Conservation (phyloP, 495 filamentous ascomycete species). For the Aspergillus affinis region DNA sequence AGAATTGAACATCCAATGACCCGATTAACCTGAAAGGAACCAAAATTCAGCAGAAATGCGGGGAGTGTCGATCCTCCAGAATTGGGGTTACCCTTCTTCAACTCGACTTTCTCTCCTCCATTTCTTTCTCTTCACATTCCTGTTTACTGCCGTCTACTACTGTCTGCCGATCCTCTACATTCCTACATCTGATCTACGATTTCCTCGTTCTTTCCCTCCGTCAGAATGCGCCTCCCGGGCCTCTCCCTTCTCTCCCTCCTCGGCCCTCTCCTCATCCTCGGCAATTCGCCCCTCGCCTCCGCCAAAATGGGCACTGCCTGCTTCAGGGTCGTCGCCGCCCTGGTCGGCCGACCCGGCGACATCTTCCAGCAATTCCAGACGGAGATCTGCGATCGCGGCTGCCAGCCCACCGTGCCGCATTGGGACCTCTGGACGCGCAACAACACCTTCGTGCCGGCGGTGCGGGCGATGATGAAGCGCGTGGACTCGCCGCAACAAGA, state of each 20-base stretch:
- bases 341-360: conserved; percentile 36
- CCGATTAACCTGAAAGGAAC: not conserved
- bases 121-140: not conserved
- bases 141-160: not conserved
- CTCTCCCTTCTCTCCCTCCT: conserved; percentile 14
- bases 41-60: conserved; percentile 2
- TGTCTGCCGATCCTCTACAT: not conserved
- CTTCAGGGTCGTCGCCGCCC: conserved; percentile 39
- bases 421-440: conserved; percentile 50
- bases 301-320: conserved; percentile 36
- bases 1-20: too few relatives aligned
- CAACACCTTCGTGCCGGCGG: conserved; percentile 43
- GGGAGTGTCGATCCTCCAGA: conserved; percentile 11
- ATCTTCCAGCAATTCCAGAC: conserved; percentile 41
- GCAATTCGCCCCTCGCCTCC: conserved; percentile 23
- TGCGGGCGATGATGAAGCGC: conserved; percentile 37
- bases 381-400: conserved; percentile 43
- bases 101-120: conserved; percentile 1
- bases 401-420: conserved; percentile 42
- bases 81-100: not conserved
- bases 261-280: conserved; percentile 23
- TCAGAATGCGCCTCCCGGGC: conserved; percentile 15
- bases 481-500: conserved; percentile 38
- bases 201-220: not conserved
- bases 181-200: too few relatives aligned